Base-by-base conservation (phyloP, 306 rosid genomes). In the Rosa persica region DNA sequence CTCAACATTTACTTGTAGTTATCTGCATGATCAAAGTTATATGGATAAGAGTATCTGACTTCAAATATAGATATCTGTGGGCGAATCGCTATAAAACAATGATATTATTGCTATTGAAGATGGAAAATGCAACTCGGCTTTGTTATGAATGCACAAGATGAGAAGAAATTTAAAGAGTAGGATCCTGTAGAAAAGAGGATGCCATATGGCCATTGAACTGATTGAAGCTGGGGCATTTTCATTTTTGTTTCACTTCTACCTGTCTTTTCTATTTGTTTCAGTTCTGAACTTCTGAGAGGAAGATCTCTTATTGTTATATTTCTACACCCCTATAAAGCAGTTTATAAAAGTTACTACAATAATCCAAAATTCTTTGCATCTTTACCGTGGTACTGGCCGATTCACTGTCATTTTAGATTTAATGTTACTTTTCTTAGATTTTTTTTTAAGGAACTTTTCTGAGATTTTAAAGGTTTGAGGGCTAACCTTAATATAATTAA, bases 1-100 rank as follows among this genome's bases (percentile, higher is more conserved):
- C 40, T 61, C 40, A 27, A 61, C 67, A 38, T 52, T 17, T 36
- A 72, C 76, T 10, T 46, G 74, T 70, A 70, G 25, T 47, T 16
- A 30, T 47, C 40, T 47, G 58, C 67, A 27, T 27, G 20, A 12
- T 61, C 10, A 27, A 6, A 61, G 67, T 27, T 58, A 34, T 58
- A 58, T 23, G 34, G 34, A 58, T 23, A 52, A 30, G 23, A 9
- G 65, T 58, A 23, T 27, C 40, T 12, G 20, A 12, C 67, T 61
- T 61, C 67, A 61, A 22, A 58, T 5, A 25, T 12, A 13, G 40
- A 25, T 12, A 5, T 12, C 38, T 55, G 1, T 55, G n/a, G 20
- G 34, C 13, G 2, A 20, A 27, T 52, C 4, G 36, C 9, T 36
- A n/a, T 12, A 39, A 22, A 52, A 42, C 10, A 30, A 39, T 57